Conservation (phyloP, 345 rosid genomes). For the Boechera retrofracta region DNA sequence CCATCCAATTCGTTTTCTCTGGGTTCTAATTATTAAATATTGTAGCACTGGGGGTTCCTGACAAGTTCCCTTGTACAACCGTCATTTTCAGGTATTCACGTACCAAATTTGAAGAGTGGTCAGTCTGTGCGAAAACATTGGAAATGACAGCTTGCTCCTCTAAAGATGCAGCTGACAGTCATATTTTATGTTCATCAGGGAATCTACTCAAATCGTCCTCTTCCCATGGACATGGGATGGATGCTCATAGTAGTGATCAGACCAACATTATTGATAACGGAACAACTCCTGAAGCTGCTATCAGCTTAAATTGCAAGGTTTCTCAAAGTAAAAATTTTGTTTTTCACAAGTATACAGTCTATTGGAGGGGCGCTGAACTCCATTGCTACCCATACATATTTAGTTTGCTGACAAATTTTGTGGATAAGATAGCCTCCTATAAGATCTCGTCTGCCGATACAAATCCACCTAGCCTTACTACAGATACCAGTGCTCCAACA, state of each 20-base stretch:
- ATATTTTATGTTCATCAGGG: slow-evolving; percentile 62
- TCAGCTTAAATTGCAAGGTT: slow-evolving; percentile 64
- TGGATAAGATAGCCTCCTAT: slow-evolving; percentile 55
- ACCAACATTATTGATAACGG: slow-evolving; percentile 34
- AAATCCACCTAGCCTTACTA: slow-evolving; percentile 30
- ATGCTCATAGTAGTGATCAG: slow-evolving; percentile 37
- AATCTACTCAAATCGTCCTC: slow-evolving; percentile 44
- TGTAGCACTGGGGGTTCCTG: slow-evolving; percentile 32
- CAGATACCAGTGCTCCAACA: slow-evolving; percentile 44
- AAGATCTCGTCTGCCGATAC: slow-evolving; percentile 42
- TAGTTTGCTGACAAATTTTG: slow-evolving; percentile 59
- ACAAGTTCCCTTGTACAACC: slow-evolving; percentile 28
- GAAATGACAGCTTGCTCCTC: slow-evolving; percentile 52
- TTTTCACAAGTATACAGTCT: slow-evolving; percentile 51
- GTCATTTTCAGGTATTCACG: slow-evolving; percentile 61
- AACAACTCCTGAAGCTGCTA: slow-evolving; percentile 48
- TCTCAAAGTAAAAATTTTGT: slow-evolving; percentile 41
- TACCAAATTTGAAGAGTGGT: slow-evolving; percentile 56
- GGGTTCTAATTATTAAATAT: neutral
- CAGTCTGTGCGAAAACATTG: slow-evolving; percentile 55
- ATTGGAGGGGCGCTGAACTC: slow-evolving; percentile 70
- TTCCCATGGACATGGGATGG: slow-evolving; percentile 46
- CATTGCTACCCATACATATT: slow-evolving; percentile 79
- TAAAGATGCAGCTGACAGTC: slow-evolving; percentile 48
- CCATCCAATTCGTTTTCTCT: slow-evolving; percentile 24